Percentiles rank a stretch among this genome's conserved stretches.
These are phyloP conservation scores for Leccinum fibrillosum DNA, from an alignment of 768 basidiomycete genomes.

Conservation along the genomic window DNA sequence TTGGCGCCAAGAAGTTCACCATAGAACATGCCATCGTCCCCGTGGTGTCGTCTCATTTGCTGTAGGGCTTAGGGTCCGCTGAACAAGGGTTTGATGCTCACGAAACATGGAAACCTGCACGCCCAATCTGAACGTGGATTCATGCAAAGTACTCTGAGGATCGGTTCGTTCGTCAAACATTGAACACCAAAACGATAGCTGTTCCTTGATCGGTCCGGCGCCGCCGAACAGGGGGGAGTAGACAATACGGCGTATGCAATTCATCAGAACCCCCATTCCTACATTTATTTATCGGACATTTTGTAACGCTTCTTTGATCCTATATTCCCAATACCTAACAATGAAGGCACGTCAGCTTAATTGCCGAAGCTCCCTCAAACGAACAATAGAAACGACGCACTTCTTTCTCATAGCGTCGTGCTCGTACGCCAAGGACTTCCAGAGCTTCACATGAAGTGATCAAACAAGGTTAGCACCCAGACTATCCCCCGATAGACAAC, in stretches of 20 bases:
- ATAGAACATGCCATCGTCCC: conserved; percentile 64
- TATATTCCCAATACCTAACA: conserved; percentile 72
- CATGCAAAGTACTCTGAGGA: not conserved
- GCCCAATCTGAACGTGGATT: not conserved
- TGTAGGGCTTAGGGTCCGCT: conserved; percentile 62
- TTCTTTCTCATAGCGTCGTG: conserved; percentile 76
- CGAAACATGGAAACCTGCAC: conserved; percentile 34
- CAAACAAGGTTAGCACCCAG: conserved; percentile 10
- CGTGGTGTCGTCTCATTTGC: conserved; percentile 56
- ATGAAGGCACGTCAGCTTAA: conserved; percentile 22
- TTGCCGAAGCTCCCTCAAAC: conserved; percentile 17
- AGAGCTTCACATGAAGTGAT: conserved; percentile 46
- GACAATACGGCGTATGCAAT: conserved; percentile 6
- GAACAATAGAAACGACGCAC: conserved; percentile 38
- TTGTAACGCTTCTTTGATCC: conserved; percentile 52
- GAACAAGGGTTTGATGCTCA: conserved; percentile 69
- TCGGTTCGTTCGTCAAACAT: not conserved
- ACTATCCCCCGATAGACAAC: not conserved
- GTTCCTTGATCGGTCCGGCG: not conserved
- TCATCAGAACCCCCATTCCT: conserved; percentile 5
- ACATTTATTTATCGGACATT: conserved; percentile 23
- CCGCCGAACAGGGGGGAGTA: not conserved
- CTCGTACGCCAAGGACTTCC: conserved; percentile 64
- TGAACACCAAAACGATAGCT: not conserved
- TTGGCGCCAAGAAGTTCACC: conserved; percentile 76